phyloP scores from a whole-genome alignment of 768 basidiomycete genomes.

The Lentinula sp. region DNA sequence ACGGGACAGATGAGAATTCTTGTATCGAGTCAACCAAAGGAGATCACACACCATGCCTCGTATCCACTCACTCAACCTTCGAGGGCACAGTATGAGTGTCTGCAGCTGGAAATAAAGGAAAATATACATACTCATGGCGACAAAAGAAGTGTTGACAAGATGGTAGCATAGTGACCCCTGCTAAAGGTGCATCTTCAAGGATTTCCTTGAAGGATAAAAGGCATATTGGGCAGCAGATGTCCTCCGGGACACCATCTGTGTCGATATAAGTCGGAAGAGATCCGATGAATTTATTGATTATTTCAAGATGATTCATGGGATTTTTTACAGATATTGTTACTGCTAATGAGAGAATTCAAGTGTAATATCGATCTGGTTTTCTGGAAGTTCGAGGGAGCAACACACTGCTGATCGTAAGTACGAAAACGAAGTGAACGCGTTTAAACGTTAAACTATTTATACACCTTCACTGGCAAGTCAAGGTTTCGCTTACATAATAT shows the following conservation, averaged over 20 bases:
- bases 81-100: slow-evolving; percentile 2
- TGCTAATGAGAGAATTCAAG: no score
- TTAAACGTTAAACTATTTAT: no score
- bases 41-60: slow-evolving; percentile 36
- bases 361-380: no score
- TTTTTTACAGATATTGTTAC: not conserved
- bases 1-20: not conserved
- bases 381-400: no score
- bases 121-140: slow-evolving; percentile 46
- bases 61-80: slow-evolving; percentile 65
- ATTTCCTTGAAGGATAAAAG: slow-evolving; percentile 38
- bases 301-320: slow-evolving; percentile 12
- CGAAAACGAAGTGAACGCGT: no score
- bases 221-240: slow-evolving; percentile 66
- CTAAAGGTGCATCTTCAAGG: not conserved
- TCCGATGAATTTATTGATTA: slow-evolving; percentile 32
- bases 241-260: slow-evolving; percentile 30
- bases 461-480: no score
- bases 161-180: slow-evolving; percentile 50
- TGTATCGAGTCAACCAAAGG: not conserved
- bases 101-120: not conserved
- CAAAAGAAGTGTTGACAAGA: slow-evolving; percentile 68
- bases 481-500: no score
- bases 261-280: slow-evolving; percentile 38
- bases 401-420: no score